Conservation (phyloP, 176 grass and related monocot species). For the Areca catechu region DNA sequence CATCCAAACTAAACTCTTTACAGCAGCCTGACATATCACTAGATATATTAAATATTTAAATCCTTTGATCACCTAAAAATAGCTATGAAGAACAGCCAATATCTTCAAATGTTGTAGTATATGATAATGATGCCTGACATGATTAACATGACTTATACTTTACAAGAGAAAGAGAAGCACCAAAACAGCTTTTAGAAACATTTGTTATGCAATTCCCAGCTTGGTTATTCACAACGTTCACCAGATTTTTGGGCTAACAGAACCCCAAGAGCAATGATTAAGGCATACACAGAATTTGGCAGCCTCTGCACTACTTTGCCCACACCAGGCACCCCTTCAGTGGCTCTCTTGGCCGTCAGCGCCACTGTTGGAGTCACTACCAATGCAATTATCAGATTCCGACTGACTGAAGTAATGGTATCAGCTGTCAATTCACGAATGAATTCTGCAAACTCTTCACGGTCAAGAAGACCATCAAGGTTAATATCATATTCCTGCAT, state of each 20-base stretch:
- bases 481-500: constrained; percentile 65
- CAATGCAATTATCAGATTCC: constrained; percentile 63
- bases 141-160: too few relatives aligned
- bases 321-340: constrained; percentile 67
- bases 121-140: too few relatives aligned
- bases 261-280: constrained; percentile 59
- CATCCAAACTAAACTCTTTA: too few relatives aligned
- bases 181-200: too few relatives aligned
- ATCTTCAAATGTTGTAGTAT: too few relatives aligned
- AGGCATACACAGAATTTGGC: constrained; percentile 76
- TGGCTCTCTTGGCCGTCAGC: constrained; percentile 79
- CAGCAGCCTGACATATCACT: too few relatives aligned
- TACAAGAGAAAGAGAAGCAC: too few relatives aligned
- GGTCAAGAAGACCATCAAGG: constrained; percentile 68
- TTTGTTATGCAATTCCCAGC: background rate
- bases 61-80: too few relatives aligned
- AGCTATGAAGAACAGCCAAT: too few relatives aligned
- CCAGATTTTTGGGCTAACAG: constrained; percentile 53
- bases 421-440: constrained; percentile 80
- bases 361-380: constrained; percentile 55
- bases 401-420: constrained; percentile 47
- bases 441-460: constrained; percentile 89
- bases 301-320: constrained; percentile 64
- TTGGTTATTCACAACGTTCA: constrained; percentile 39
- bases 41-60: too few relatives aligned